Evolutionary conservation across 2,329 filamentous ascomycete species (phyloP), one percentile per base, ranked within the genome.

Genomic region (Leptographium radiaticola): DNA sequence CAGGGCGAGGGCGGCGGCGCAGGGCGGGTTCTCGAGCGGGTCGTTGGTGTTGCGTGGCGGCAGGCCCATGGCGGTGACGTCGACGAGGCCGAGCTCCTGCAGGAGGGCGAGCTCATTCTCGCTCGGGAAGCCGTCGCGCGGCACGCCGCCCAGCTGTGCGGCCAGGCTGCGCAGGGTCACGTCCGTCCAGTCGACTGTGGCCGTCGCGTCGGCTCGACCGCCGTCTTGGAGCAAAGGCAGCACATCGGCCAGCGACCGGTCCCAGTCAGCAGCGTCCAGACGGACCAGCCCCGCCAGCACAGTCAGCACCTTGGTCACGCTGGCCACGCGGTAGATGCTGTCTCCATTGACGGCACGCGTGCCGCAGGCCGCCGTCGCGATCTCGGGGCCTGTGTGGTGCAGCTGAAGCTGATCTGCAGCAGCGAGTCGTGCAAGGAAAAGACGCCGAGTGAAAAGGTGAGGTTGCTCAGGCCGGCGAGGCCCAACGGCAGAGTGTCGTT

Each of bases 301-400:
- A 1, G 63, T 58, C 38, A 67, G 58, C 8, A 68, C 55, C 56
- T 70, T 71, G n/a, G 67, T 66, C 43, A 71, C 60, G 53, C 68
- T 70, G 30, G 65, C 68, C 10, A 69, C 55, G 6, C 68, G 63
- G 56, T 68, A 71, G 46, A 69, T 61, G 0, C 68, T 68, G 43
- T 69, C 60, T 0, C 59, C 61, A 45, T 63, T 58, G 13, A 70
- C 62, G 5, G 20, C 31, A 0, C 55, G 48, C 1, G 62, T 63
- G 53, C 67, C 63, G n/a, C 59, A 61, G 2, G 62, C 53, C 7
- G 56, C 52, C 1, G 7, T 12, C 50, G 65, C 62, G 7, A 59
- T 59, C 8, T 59, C 54, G 0, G 65, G 59, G 0, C 71, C 70
- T 0, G 72, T 75, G 56, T 69, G 65, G 59, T 72, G 66, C 49